These are phyloP conservation scores for Aspergillus avenaceus DNA, from an alignment of 495 filamentous ascomycete genomes.

Conservation along the genomic window DNA sequence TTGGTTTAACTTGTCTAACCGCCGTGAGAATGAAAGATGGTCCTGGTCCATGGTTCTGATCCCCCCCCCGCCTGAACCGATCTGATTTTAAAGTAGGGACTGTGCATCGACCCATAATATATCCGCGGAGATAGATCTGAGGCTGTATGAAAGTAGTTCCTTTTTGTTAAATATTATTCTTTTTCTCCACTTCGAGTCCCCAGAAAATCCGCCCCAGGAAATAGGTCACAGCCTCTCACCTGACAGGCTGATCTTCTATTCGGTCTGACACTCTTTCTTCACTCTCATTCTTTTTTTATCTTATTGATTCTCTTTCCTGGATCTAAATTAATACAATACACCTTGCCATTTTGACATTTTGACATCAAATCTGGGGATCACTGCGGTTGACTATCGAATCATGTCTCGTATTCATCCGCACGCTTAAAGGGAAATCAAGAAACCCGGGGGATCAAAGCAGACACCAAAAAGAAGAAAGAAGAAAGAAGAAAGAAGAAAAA, in stretches of 20 bases:
- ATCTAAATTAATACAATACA: background rate
- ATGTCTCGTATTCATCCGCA: background rate
- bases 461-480: no score
- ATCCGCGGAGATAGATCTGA: background rate
- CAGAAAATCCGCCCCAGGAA: background rate
- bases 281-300: background rate
- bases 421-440: background rate
- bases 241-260: background rate
- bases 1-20: background rate
- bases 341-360: background rate
- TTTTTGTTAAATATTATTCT: background rate
- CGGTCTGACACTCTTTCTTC: background rate
- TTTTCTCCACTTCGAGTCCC: background rate
- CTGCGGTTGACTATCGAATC: background rate
- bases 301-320: background rate
- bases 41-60: no score
- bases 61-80: background rate
- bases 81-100: background rate
- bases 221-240: slow-evolving; percentile 1
- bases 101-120: background rate
- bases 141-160: background rate
- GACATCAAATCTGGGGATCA: background rate
- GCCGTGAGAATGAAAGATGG: no score
- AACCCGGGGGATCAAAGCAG: no score
- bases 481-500: no score